These are phyloP conservation scores for Coix lacrymajobi DNA, from an alignment of 176 grass and related monocot species.

Conservation along the genomic window DNA sequence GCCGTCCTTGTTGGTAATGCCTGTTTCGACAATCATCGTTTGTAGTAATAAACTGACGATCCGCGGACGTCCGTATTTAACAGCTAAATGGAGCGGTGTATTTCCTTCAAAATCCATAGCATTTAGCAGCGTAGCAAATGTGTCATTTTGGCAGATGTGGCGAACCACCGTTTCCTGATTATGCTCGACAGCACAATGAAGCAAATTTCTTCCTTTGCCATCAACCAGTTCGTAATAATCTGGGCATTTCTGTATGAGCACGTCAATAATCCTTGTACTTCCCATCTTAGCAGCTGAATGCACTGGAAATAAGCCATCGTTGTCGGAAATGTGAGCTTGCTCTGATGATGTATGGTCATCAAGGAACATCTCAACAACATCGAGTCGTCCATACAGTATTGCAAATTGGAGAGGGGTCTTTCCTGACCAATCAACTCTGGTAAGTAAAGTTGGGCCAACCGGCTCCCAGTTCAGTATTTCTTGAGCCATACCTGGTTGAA, in stretches of 20 bases:
- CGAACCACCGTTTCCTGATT: background rate
- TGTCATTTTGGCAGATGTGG: background rate
- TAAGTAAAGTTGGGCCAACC: background rate
- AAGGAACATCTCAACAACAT: background rate
- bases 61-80: background rate
- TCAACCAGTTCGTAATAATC: constrained; percentile 20
- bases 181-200: constrained; percentile 14
- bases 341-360: background rate
- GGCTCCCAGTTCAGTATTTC: constrained; percentile 3
- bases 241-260: background rate
- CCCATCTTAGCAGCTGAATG: constrained; percentile 24
- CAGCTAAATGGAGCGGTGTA: constrained; percentile 39
- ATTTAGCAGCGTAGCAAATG: background rate
- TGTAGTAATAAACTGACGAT: constrained; percentile 10
- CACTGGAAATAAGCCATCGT: constrained; percentile 6
- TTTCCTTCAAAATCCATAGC: constrained; percentile 26
- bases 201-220: constrained; percentile 22
- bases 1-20: constrained; percentile 13
- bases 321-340: background rate
- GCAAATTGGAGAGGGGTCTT: constrained; percentile 44
- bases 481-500: constrained; percentile 1
- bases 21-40: background rate
- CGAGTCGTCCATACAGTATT: background rate
- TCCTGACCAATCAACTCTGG: constrained; percentile 11
- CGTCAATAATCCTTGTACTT: background rate